phyloP scores from a whole-genome alignment of 177 flowering plant species.

The Vitis hybrid region DNA sequence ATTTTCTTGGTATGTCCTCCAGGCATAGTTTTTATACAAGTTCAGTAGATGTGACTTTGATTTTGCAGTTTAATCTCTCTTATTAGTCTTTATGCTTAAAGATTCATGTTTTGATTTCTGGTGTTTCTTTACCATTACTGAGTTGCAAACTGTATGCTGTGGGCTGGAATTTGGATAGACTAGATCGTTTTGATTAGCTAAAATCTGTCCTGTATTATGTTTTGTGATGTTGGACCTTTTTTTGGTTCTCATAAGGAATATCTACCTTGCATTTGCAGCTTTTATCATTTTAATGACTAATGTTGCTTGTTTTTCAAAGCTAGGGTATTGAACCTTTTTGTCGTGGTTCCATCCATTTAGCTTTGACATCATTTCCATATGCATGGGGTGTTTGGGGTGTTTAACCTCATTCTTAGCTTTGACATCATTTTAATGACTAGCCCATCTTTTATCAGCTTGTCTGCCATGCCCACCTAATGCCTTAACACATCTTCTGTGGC shows the following conservation, averaged over 20 bases:
- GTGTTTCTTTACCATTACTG: neutral
- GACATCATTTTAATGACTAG: too few relatives aligned
- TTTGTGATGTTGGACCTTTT: neutral
- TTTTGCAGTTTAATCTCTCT: neutral
- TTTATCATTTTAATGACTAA: too few relatives aligned
- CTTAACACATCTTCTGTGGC: too few relatives aligned
- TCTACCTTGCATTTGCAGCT: too few relatives aligned
- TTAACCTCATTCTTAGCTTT: too few relatives aligned
- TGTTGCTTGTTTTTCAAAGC: too few relatives aligned
- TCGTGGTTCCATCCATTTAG: too few relatives aligned
- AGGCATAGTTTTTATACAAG: neutral
- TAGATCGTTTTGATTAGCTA: neutral
- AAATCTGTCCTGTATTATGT: neutral
- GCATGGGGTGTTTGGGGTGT: too few relatives aligned
- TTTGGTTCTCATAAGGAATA: neutral
- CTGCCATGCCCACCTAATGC: too few relatives aligned
- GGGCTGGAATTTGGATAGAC: neutral
- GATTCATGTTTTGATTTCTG: neutral
- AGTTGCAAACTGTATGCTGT: neutral
- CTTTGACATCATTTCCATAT: too few relatives aligned
- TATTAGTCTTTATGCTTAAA: neutral
- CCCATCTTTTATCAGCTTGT: too few relatives aligned
- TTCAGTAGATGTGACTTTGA: neutral
- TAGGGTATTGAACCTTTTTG: too few relatives aligned
- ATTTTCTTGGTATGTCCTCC: neutral